Base-by-base conservation (phyloP, 352 stramenopile genomes). In the Globisporangium recalcitrans region DNA sequence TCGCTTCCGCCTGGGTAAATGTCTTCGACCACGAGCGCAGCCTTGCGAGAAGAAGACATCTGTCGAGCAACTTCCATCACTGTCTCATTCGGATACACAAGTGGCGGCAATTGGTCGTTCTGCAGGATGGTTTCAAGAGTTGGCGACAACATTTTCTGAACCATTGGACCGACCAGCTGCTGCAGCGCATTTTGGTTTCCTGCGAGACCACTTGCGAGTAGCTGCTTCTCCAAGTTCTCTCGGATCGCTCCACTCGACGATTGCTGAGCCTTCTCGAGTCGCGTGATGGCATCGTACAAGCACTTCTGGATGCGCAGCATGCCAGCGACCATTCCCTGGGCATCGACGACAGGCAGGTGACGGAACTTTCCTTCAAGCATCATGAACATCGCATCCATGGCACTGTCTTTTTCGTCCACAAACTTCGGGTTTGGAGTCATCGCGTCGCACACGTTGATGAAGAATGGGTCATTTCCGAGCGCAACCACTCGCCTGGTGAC, bases 231-330 rank as follows among this genome's bases (percentile, higher is more conserved):
- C 19, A 95, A 59, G 29, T 88, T 87, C 51, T 89, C 76, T 8
- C 80, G 82, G 9, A 93, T 73, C 26, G 74, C 80, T 0, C 82
- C 82, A 42, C 82, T 93, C 7, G 84, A 90, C 8, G 79, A 78
- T 34, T 90, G 77, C 69, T 86, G 82, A 4, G 86, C 86, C 63
- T 93, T 97, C 66, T 99, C 97, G 6, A 99, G 82, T 47, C 97
- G 97, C 19, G 82, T 93, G 68, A 99, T 99, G 2, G 96, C 96
- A 70, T 99, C 97, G 80, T 99, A 98, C 62, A 99, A 69, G 64
- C 97, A 99, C 71, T 99, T 99, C 38, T 98, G 96, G 69, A 99
- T 99, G 53, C 98, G 95, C 36, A 99, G 81, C 77, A 99, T 90
- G 40, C 97, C 97, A 9, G 95, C 89, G 9, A 99, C 94, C 67